Evolutionary conservation across 371 early-diverging fungal species (phyloP), one percentile per base, ranked within the genome.

Genomic region (Lichtheimia ramosa): DNA sequence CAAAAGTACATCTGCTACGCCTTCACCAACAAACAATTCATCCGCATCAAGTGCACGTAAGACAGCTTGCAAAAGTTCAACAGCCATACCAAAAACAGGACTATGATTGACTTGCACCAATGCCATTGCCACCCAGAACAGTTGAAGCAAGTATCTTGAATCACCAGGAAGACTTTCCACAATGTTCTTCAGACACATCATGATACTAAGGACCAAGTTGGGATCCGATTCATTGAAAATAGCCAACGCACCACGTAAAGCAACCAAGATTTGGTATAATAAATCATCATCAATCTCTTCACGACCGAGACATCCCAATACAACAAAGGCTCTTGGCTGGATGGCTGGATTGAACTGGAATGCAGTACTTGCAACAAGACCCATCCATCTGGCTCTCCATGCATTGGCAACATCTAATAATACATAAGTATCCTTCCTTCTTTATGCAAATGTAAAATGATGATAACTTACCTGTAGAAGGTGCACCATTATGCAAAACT

Each of bases 321-420:
- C 87, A 15, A 96, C 91, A 77, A 96, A 97, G 0, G 96, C 92
- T 21, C 96, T 88, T 0, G 96, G 96, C 70, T 97, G 97, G 34
- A 95, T 84, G 0, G 94, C 92, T 8, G 92, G 94, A 64, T 96
- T 95, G 73, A 89, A 91, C 62, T 94, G 92, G 86, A 97, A 97
- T 0, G 96, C 94, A 18, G 92, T 91, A 49, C 92, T 90, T 0
- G 95, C 88, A 4, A 95, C 90, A 57, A 97, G 73, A 46, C 92
- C 86, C 84, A 95, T 92, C 95, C 95, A 96, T 51, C 95, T 79
- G 10, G 95, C 87, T 56, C 93, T 88, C 89, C 95, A 93, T 13
- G 81, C 83, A 67, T 90, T 91, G 1, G 89, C 87, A 43, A 90
- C 82, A 56, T 89, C 88, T 82, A 73, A 43, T 2, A 43, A 46